phyloP scores from a whole-genome alignment of 345 rosid genomes.

The Ailanthus altissimus region DNA sequence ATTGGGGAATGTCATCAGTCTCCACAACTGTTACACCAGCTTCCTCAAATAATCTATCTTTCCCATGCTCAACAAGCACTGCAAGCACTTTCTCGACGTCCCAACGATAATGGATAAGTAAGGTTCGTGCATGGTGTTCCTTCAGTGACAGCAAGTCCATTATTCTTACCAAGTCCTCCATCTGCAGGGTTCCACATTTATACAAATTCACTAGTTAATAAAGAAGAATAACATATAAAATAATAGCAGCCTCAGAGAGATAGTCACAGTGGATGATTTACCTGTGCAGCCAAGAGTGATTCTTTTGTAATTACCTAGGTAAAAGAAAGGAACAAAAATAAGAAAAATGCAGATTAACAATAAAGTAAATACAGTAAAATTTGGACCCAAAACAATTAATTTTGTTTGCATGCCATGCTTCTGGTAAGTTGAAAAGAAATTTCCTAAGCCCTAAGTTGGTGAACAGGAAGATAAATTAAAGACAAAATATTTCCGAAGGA shows the following conservation, averaged over 20 bases:
- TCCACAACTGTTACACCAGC: constrained; percentile 34
- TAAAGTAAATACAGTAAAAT: constrained; percentile 2
- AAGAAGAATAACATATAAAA: neutral
- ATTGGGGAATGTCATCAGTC: neutral
- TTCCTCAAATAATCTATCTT: constrained; percentile 30
- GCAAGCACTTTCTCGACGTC: constrained; percentile 39
- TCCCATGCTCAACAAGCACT: constrained; percentile 40
- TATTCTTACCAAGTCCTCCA: constrained; percentile 46
- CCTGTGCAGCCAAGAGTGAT: constrained; percentile 47
- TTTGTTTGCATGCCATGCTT: neutral
- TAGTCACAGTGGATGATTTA: constrained; percentile 1
- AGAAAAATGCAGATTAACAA: constrained; percentile 19
- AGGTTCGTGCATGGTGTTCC: constrained; percentile 38
- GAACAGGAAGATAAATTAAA: neutral
- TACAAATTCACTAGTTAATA: neutral
- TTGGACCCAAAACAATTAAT: neutral
- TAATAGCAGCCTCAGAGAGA: neutral
- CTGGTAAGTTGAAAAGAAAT: neutral
- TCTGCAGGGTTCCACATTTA: constrained; percentile 32
- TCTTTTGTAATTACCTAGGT: constrained; percentile 40
- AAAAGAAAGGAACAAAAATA: neutral
- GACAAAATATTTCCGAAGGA: neutral
- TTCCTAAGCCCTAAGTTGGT: neutral
- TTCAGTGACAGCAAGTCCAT: constrained; percentile 51
- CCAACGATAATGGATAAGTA: constrained; percentile 45